Conservation (phyloP, 75 land plant species). For the Azolla pinnata region DNA sequence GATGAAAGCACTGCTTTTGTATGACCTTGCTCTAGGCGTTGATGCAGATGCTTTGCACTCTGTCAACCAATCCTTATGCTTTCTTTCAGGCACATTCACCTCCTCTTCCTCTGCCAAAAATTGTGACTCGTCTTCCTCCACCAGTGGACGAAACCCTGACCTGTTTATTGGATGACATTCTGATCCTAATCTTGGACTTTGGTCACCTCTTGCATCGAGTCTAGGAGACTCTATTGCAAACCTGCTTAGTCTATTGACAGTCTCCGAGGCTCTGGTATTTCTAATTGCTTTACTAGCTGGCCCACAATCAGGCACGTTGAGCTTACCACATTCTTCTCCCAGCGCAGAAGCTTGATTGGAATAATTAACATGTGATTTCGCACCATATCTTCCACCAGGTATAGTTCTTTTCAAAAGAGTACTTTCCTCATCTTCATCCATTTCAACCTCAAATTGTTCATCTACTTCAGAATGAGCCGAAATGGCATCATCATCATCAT, state of each 20-base stretch:
- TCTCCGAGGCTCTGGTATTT: background rate
- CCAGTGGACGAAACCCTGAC: background rate
- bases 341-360: background rate
- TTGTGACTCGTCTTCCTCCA: background rate
- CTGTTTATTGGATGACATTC: no score
- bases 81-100: background rate
- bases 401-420: background rate
- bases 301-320: background rate
- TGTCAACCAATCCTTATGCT: no score
- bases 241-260: no score
- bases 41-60: background rate
- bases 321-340: background rate
- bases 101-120: background rate
- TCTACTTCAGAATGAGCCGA: background rate
- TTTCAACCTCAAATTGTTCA: slow-evolving; percentile 23
- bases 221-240: slow-evolving; percentile 1
- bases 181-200: background rate
- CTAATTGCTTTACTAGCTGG: background rate
- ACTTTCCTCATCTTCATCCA: slow-evolving; percentile 19
- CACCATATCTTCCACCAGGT: background rate
- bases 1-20: slow-evolving; percentile 1
- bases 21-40: background rate
- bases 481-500: slow-evolving; percentile 2
- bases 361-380: background rate
- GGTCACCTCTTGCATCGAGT: background rate